These are phyloP conservation scores for Plasmodium chabaudi DNA, from an alignment of 169 alveolate species.

Conservation along the genomic window DNA sequence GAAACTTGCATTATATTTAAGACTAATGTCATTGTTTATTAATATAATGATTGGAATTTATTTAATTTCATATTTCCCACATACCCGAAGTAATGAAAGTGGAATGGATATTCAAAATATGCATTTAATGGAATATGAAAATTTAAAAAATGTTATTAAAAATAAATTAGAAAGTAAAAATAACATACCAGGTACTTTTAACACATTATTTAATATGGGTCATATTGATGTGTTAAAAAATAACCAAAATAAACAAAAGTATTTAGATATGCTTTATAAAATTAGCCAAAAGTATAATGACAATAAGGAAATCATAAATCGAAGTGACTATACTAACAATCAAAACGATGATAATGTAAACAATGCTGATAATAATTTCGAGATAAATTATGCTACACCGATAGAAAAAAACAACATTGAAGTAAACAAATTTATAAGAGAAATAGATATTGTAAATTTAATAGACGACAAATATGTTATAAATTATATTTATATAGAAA, in stretches of 20 bases:
- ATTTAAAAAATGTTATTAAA: slow-evolving; percentile 22
- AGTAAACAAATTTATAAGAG: slow-evolving; percentile 12
- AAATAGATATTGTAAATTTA: slow-evolving; percentile 48
- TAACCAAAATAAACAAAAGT: slow-evolving; percentile 4
- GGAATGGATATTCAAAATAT: slow-evolving; percentile 6
- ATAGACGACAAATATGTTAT: slow-evolving; percentile 32
- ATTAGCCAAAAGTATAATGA: not conserved
- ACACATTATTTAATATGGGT: not conserved
- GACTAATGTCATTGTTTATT: slow-evolving; percentile 61
- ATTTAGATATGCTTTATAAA: slow-evolving; percentile 16
- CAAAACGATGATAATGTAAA: not conserved
- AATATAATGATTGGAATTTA: slow-evolving; percentile 66
- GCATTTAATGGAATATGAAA: slow-evolving; percentile 28
- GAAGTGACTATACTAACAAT: not conserved
- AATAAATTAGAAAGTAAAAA: slow-evolving; percentile 20
- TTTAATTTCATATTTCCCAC: slow-evolving; percentile 50
- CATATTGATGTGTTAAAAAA: slow-evolving; percentile 18
- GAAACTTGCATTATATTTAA: slow-evolving; percentile 48
- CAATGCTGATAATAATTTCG: not conserved
- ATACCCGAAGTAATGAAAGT: slow-evolving; percentile 24
- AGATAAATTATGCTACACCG: not conserved
- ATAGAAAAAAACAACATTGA: not conserved
- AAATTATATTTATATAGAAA: slow-evolving; percentile 40
- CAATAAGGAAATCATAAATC: not conserved
- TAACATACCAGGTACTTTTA: not conserved